phyloP scores from a whole-genome alignment of 2,329 filamentous ascomycete genomes.

The Fusarium abutilonis region DNA sequence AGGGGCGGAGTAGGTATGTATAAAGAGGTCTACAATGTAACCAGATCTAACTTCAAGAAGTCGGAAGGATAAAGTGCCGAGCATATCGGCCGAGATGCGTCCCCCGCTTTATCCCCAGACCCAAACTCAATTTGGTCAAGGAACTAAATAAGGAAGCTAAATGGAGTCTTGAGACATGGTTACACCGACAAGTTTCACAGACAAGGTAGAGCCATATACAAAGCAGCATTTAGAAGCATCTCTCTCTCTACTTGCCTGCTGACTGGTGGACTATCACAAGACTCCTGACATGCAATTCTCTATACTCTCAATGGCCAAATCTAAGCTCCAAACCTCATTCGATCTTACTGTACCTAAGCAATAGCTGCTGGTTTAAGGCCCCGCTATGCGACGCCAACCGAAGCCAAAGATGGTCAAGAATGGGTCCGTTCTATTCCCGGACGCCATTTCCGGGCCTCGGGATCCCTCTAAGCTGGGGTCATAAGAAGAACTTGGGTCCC shows the following conservation, averaged over 20 bases:
- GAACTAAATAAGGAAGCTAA: conserved; percentile 12
- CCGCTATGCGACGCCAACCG: conserved; percentile 35
- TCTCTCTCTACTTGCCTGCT: background rate
- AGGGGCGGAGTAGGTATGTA: too few relatives aligned
- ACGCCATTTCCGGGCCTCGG: conserved; percentile 38
- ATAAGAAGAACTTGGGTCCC: conserved; percentile 24
- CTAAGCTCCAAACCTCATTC: too few relatives aligned
- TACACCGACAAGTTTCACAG: too few relatives aligned
- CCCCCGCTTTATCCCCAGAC: conserved; percentile 34
- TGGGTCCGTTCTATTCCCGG: conserved; percentile 36
- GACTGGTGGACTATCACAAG: background rate
- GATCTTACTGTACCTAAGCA: background rate
- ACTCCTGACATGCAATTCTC: too few relatives aligned
- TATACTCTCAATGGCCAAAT: too few relatives aligned
- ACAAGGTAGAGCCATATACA: too few relatives aligned
- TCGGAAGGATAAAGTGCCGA: conserved; percentile 13
- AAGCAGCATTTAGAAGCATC: background rate
- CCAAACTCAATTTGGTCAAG: background rate
- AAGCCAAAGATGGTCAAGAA: conserved; percentile 22
- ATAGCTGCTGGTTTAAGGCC: conserved; percentile 7
- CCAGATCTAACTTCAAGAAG: background rate
- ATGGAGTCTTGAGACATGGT: conserved; percentile 10
- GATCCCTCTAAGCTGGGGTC: conserved; percentile 25
- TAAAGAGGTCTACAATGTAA: too few relatives aligned
- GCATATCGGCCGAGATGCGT: conserved; percentile 26